These are phyloP conservation scores for Nidula microcarpa DNA, from an alignment of 768 basidiomycete genomes.

Conservation along the genomic window DNA sequence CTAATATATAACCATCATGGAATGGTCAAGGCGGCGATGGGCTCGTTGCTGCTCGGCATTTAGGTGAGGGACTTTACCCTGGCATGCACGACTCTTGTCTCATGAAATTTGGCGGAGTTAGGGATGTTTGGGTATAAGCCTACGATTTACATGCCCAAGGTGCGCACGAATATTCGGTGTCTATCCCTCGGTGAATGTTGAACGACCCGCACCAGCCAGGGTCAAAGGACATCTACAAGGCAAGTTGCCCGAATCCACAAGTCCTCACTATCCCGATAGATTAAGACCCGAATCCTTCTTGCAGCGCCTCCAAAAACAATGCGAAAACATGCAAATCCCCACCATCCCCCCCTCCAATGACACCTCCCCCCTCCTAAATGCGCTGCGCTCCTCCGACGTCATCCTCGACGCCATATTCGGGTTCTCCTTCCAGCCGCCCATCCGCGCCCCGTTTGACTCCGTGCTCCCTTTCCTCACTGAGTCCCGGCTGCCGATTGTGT, in stretches of 20 bases:
- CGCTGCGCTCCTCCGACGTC: conserved; percentile 65
- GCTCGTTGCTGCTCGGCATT: conserved; percentile 91
- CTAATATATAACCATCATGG: background rate
- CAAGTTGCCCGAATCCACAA: conserved; percentile 14
- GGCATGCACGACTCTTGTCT: background rate
- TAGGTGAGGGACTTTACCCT: conserved; percentile 46
- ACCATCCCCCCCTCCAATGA: conserved; percentile 54
- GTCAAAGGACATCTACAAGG: conserved; percentile 90
- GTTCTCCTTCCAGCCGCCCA: conserved; percentile 92
- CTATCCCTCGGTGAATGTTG: no score
- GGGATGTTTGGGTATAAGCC: conserved; percentile 92
- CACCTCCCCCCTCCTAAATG: conserved; percentile 39
- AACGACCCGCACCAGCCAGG: conserved; percentile 61
- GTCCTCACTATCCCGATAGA: background rate
- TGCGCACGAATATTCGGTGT: conserved; percentile 15
- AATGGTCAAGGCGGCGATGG: conserved; percentile 76
- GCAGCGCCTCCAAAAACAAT: conserved; percentile 82
- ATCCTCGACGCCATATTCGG: conserved; percentile 97
- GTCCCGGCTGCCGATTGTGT: conserved; percentile 78
- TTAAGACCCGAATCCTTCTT: background rate
- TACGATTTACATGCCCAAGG: conserved; percentile 93
- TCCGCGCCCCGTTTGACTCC: conserved; percentile 82
- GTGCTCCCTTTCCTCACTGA: conserved; percentile 64
- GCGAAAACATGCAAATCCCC: conserved; percentile 82
- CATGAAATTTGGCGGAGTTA: conserved; percentile 18